Conservation (phyloP, 495 filamentous ascomycete genomes). For the Tuber magnatum region DNA sequence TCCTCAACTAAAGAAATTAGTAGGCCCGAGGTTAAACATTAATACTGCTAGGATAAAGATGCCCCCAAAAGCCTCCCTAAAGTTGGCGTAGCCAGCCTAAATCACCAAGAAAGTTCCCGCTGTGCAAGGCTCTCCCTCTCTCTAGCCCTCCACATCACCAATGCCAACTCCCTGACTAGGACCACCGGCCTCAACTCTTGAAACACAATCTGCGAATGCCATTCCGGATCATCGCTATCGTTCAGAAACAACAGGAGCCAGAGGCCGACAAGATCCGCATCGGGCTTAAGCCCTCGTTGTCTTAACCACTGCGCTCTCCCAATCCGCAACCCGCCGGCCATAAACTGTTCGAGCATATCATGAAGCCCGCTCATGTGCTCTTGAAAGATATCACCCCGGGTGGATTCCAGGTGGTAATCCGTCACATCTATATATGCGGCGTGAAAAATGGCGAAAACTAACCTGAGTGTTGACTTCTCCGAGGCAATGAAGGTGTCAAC, state of each 20-base stretch:
- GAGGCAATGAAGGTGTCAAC: background rate
- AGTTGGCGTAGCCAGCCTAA: too few species aligned
- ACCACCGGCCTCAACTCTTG: fast-evolving
- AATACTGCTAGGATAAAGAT: too few species aligned
- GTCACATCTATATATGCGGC: background rate
- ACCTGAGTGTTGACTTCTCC: background rate
- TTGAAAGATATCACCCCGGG: background rate
- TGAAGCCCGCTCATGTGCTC: background rate
- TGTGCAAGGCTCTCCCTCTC: background rate
- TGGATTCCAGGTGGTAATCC: background rate
- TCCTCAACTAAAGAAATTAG: background rate
- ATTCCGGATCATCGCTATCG: background rate
- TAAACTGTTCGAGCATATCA: background rate
- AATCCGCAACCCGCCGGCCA: background rate
- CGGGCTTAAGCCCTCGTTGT: background rate
- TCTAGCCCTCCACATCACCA: background rate
- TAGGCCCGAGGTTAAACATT: too few species aligned
- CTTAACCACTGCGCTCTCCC: background rate
- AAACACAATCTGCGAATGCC: background rate
- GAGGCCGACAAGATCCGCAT: background rate
- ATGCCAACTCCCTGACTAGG: background rate
- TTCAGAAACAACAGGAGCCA: background rate
- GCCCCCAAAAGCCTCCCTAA: too few species aligned
- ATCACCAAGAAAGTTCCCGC: background rate
- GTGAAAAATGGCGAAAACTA: background rate